phyloP scores from a whole-genome alignment of 495 filamentous ascomycete genomes.

The Tuber microsphaerosporum region DNA sequence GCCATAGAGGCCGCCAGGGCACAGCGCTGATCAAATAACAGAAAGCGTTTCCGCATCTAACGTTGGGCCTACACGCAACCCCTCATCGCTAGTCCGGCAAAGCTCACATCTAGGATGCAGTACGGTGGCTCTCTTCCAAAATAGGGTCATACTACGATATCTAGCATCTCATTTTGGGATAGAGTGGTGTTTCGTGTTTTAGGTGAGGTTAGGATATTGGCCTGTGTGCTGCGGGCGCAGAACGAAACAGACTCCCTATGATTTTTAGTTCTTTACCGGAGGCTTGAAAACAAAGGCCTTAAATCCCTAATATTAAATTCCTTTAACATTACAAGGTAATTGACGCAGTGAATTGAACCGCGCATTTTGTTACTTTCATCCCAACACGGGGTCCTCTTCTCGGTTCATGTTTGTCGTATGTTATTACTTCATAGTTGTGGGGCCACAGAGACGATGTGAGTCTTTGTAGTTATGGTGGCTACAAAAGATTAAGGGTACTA shows the following conservation, averaged over 20 bases:
- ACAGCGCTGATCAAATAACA: too few relatives aligned
- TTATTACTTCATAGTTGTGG: background rate
- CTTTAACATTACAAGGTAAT: background rate
- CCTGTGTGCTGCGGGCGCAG: too few relatives aligned
- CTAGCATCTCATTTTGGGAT: background rate
- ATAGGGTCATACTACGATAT: background rate
- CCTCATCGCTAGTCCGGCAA: too few relatives aligned
- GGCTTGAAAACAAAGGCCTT: background rate
- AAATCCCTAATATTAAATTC: background rate
- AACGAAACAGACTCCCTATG: background rate
- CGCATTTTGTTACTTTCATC: background rate
- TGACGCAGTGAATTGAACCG: background rate
- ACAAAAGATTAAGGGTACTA: background rate
- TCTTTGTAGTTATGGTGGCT: background rate
- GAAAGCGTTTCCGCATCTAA: too few relatives aligned
- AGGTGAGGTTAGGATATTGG: background rate
- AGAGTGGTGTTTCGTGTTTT: background rate
- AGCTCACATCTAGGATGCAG: too few relatives aligned
- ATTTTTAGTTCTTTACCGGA: background rate
- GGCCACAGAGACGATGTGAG: background rate
- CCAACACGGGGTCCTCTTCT: rapidly evolving
- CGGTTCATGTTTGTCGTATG: background rate
- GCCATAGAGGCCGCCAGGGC: too few relatives aligned
- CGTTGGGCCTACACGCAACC: background rate
- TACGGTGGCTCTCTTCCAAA: background rate